These are phyloP conservation scores for Hysterium pulicare DNA, from an alignment of 2,329 filamentous ascomycete species.

Conservation along the genomic window DNA sequence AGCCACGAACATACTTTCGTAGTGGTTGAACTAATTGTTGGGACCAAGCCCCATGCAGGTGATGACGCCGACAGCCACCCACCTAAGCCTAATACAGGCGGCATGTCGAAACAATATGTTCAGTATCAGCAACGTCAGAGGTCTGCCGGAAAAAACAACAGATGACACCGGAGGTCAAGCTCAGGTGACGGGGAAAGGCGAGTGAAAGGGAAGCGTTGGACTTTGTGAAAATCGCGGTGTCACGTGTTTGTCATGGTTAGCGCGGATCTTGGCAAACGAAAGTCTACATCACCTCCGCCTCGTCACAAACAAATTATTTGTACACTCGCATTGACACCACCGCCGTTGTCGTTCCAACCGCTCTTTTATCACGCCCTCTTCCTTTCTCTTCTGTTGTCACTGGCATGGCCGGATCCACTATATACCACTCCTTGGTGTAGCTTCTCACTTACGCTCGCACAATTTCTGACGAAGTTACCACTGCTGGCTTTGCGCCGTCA, in stretches of 20 bases:
- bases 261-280: too few species aligned
- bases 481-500: too few species aligned
- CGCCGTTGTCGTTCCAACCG: not conserved
- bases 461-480: too few species aligned
- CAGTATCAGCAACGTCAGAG: too few species aligned
- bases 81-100: not conserved
- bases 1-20: not conserved
- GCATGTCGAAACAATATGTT: too few species aligned
- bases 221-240: too few species aligned
- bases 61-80: not conserved
- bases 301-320: not conserved
- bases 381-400: not conserved
- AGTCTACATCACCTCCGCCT: not conserved
- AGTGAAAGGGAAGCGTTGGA: too few species aligned
- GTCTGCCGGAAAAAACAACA: not conserved
- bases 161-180: not conserved
- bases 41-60: not conserved
- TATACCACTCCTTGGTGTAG: too few species aligned
- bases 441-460: too few species aligned
- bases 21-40: not conserved
- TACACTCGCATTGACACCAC: too few species aligned
- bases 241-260: too few species aligned
- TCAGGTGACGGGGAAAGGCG: too few species aligned
- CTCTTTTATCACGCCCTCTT: not conserved
- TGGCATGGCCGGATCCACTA: not conserved